A percentile compares a stretch with the other conserved stretches of the same genome.
Conservation (phyloP, 208 protist species). For the Trypanosoma lewisi region DNA sequence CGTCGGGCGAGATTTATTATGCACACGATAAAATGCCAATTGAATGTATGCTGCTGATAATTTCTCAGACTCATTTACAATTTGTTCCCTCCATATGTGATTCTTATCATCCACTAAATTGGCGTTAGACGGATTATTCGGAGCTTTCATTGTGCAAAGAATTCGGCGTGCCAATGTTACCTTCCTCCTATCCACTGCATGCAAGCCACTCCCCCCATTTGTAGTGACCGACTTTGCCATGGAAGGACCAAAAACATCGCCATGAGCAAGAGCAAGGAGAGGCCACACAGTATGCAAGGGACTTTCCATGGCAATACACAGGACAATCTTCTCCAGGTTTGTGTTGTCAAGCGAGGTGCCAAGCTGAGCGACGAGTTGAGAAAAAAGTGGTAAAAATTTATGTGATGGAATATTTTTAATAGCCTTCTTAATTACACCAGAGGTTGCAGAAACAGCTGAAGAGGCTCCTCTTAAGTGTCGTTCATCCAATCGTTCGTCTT, state of each 20-base stretch:
- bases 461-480: neutral
- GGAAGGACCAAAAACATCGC: constrained; percentile 43
- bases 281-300: constrained; percentile 67
- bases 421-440: constrained; percentile 45
- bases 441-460: constrained; percentile 8
- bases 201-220: constrained; percentile 14
- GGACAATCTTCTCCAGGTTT: constrained; percentile 40
- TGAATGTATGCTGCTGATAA: constrained; percentile 81
- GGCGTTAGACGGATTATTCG: neutral
- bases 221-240: neutral
- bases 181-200: constrained; percentile 36
- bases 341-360: constrained; percentile 24
- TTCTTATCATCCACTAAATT: neutral
- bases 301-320: constrained; percentile 46
- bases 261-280: constrained; percentile 69
- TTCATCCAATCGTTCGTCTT: constrained; percentile 28
- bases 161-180: constrained; percentile 32
- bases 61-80: constrained; percentile 43
- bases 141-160: constrained; percentile 18
- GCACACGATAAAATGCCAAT: constrained; percentile 53
- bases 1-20: constrained; percentile 4
- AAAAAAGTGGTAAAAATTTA: constrained; percentile 62
- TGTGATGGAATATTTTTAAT: constrained; percentile 47
- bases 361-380: constrained; percentile 72
- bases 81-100: constrained; percentile 2